A percentile compares a stretch with the other conserved stretches of the same genome.
These are phyloP conservation scores for Dendrobium nobile DNA, from an alignment of 106 monocot species.

Conservation along the genomic window DNA sequence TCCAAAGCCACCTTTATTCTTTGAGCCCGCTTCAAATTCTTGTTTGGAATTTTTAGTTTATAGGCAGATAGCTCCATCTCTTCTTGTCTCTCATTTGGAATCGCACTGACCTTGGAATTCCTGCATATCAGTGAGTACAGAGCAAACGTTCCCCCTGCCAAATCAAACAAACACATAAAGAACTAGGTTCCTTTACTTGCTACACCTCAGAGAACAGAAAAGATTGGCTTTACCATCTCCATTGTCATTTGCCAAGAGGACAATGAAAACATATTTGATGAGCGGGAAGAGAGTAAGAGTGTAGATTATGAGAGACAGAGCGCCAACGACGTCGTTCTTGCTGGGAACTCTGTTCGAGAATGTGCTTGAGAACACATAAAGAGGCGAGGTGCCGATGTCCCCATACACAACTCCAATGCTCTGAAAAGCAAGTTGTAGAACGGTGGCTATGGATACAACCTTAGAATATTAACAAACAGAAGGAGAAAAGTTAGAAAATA, in stretches of 20 bases:
- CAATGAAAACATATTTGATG: constrained; percentile 46
- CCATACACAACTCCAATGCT: constrained; percentile 47
- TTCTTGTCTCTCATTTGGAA: constrained; percentile 35
- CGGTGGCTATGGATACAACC: background rate
- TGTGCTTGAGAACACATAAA: constrained; percentile 33
- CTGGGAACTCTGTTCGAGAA: constrained; percentile 23
- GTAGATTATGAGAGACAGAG: constrained; percentile 37
- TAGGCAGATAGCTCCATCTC: constrained; percentile 38
- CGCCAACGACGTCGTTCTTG: constrained; percentile 28
- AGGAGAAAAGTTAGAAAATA: background rate
- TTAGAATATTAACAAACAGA: background rate
- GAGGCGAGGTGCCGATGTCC: constrained; percentile 43
- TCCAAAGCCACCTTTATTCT: constrained; percentile 38
- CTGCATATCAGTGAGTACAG: constrained; percentile 61
- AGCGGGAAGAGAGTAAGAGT: constrained; percentile 26
- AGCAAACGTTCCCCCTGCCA: constrained; percentile 55
- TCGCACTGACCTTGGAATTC: constrained; percentile 30
- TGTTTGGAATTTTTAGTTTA: constrained; percentile 29
- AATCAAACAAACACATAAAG: background rate
- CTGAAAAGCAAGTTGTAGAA: constrained; percentile 34
- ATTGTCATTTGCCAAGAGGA: constrained; percentile 39
- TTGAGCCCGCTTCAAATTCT: constrained; percentile 25
- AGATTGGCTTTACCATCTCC: constrained; percentile 24
- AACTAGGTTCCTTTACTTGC: background rate
- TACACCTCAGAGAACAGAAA: no score